Base-by-base conservation (phyloP, 768 basidiomycete genomes). In the Trametopsis cervina region DNA sequence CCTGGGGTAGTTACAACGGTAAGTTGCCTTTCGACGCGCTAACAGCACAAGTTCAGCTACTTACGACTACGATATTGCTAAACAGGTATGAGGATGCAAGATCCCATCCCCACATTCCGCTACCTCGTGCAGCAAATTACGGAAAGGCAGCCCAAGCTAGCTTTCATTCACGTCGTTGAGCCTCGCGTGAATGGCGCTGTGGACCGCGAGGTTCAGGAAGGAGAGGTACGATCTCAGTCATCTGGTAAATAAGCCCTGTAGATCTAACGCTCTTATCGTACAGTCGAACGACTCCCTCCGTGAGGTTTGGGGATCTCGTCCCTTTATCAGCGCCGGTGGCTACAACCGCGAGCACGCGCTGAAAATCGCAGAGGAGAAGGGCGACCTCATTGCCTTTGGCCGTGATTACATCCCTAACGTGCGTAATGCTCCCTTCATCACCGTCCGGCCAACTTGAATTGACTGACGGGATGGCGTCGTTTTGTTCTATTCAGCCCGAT, bases 111-210 rank as follows among this genome's bases (percentile, higher is more conserved):
- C 4, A 57, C 54, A 7, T 65, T 62, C 59, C 29, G 45, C 1
- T 55, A 63, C 52, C 40, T 67, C 38, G 56, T 60, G 33, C 37
- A 45, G 11, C 22, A 60, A 29, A 29, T 69, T 42, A 56, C 52
- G 13, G 42, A 58, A 7, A 36, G 40, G 6, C 56, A 57, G 46
- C 64, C 66, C n/a, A 42, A 60, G 18, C 54, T 71, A 2, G 65
- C 68, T 17, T 73, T 70, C 59, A 47, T 72, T 10, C 69, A 71
- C 57, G 29, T 62, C 21, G 57, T 66, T 27, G 59, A 66, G 40
- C 57, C 62, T 7, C 38, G 38, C 3, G 52, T 45, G 1, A 39
- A 22, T 2, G 51, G 46, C 2, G 44, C 46, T 27, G 27, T n/a
- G 22, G 39, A 40, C 6, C 50, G 50, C 15, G 41, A 42, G 23